Percentiles rank a stretch among this genome's conserved stretches.
Conservation (phyloP, 306 rosid genomes). For the Prosopis cineraria region DNA sequence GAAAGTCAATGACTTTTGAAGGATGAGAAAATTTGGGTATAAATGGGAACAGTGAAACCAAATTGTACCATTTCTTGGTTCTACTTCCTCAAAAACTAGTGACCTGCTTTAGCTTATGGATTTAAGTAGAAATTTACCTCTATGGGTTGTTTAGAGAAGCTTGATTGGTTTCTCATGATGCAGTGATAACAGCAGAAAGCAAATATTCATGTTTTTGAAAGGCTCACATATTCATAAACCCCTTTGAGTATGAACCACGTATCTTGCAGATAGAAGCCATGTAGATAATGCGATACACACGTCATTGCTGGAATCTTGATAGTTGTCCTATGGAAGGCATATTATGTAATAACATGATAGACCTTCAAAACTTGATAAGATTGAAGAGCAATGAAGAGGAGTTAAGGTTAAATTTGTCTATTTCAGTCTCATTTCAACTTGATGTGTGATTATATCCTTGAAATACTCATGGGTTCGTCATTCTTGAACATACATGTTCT, state of each 20-base stretch:
- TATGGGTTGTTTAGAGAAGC: neutral
- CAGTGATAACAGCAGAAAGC: neutral
- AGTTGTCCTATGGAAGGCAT: neutral
- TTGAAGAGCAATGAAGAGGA: neutral
- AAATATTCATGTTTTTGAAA: neutral
- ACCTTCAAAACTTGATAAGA: neutral
- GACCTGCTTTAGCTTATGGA: neutral
- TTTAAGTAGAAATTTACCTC: neutral
- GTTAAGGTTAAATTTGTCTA: neutral
- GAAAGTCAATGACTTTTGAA: neutral
- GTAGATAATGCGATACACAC: neutral
- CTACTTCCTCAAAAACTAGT: neutral
- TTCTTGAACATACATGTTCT: too few species aligned
- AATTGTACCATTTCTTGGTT: neutral
- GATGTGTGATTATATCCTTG: too few species aligned
- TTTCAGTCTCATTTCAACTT: neutral
- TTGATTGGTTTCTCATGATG: neutral
- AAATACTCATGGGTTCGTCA: too few species aligned
- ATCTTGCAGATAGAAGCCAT: neutral
- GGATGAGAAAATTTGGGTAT: neutral
- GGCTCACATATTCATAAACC: neutral
- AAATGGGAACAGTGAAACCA: neutral
- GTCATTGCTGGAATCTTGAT: neutral
- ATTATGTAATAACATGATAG: neutral
- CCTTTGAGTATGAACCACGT: neutral